Base-by-base conservation (phyloP, 2,329 filamentous ascomycete species). In the Stemphylium vesicarium region DNA sequence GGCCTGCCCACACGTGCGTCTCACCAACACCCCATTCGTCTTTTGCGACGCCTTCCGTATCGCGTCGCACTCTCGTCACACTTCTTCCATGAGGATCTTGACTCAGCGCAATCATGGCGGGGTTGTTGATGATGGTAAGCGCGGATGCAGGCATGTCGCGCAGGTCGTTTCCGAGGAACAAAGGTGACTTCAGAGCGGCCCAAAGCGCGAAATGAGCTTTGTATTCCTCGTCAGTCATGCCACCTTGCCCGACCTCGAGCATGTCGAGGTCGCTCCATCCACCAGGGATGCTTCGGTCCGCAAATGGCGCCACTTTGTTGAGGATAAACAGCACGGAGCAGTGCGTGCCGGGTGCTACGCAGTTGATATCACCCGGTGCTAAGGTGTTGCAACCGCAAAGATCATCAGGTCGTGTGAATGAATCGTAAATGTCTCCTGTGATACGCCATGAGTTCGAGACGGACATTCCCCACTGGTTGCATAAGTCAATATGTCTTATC, bases 101-200 rank as follows among this genome's bases (percentile, higher is more conserved):
- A 35, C 61, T 69, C 5, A 69, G 56, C 11, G 65, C 64, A 12
- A 69, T 64, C 16, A 69, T 66, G n/a, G 65, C 65, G 1, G 64
- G 65, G 39, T 78, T 78, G 43, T 72, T 76, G 24, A 77, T 65
- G 4, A 80, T 77, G 2, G 67, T 70, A 11, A 82, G 64, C 5
- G 74, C 75, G 22, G 76, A 67, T 2, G 73, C 69, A 0, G 73
- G 66, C 43, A 79, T 75, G 15, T 72, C 71, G 39, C 70, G 72
- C 70, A 74, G 55, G 58, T 75, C 52, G 62, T 80, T 67, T 53
- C 78, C 79, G 59, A 82, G 75, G 65, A 82, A 53, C 50, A 79
- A 59, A 50, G 77, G 76, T 5, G 70, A 74, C 53, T 79, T 79
- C 48, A 80, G 58, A 53, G 75, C 73, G 36, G 76, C 64, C 79